Conservation (phyloP, 108 stramenopile genomes). For the Nitzschia sp. region DNA sequence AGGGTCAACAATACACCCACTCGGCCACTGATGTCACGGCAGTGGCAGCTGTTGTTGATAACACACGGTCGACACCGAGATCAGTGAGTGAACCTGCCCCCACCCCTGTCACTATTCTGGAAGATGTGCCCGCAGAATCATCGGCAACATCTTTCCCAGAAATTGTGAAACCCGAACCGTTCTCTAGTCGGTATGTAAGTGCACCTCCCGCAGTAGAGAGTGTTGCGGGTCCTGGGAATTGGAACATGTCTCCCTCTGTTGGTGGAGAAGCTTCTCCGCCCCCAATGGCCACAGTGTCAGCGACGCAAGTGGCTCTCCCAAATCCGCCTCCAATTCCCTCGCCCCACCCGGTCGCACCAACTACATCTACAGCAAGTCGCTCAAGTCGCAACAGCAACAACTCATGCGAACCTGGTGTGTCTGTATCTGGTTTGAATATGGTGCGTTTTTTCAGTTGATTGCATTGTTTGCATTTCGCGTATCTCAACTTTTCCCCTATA, state of each 20-base stretch:
- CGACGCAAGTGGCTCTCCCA: neutral
- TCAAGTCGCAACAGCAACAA: constrained; percentile 9
- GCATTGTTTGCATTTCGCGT: neutral
- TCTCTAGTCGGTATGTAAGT: constrained; percentile 8
- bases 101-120: constrained; percentile 17
- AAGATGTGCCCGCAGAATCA: neutral
- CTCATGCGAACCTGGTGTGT: constrained; percentile 1
- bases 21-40: neutral
- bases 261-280: neutral
- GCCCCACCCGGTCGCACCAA: neutral
- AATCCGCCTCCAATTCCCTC: constrained; percentile 5
- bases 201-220: neutral
- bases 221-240: neutral
- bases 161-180: constrained; percentile 11
- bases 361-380: neutral
- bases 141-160: constrained; percentile 4
- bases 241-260: neutral
- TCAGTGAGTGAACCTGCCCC: constrained; percentile 2
- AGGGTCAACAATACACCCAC: neutral
- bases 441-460: constrained; percentile 2
- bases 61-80: neutral
- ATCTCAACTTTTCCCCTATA: neutral
- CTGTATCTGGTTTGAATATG: constrained; percentile 7
- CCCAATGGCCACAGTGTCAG: constrained; percentile 3
- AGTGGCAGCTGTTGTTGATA: constrained; percentile 3